A percentile compares a stretch with the other conserved stretches of the same genome.
phyloP scores from a whole-genome alignment of 176 grass and related monocot genomes.

The Carex scoparia region DNA sequence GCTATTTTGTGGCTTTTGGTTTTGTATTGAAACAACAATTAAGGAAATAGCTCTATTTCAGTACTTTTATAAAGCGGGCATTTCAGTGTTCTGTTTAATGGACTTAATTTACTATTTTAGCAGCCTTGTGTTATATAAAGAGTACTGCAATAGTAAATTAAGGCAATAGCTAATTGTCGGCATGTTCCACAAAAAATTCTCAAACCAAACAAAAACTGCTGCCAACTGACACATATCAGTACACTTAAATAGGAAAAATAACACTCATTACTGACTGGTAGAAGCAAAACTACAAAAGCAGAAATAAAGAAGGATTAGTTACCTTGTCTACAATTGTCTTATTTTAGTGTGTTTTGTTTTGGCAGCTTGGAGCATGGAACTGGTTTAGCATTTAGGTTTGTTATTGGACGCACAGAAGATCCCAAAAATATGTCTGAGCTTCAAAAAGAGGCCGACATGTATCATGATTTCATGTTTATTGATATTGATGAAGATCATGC shows the following conservation, averaged over 20 bases:
- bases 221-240: neutral
- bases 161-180: neutral
- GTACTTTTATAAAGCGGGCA: neutral
- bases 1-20: neutral
- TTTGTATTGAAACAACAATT: neutral
- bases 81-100: neutral
- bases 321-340: neutral
- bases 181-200: neutral
- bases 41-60: neutral
- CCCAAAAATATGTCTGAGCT: slow-evolving; percentile 68
- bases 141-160: too few species aligned
- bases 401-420: slow-evolving; percentile 59
- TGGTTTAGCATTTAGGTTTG: slow-evolving; percentile 95
- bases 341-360: slow-evolving; percentile 19
- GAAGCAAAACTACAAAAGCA: neutral
- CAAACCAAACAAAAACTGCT: neutral
- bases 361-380: slow-evolving; percentile 74
- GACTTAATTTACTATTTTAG: neutral
- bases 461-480: slow-evolving; percentile 94
- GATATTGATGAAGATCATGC: slow-evolving; percentile 74
- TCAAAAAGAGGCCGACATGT: slow-evolving; percentile 65
- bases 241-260: neutral
- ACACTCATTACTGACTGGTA: neutral
- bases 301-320: neutral
- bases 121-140: neutral